Evolutionary conservation across 495 filamentous ascomycete genomes (phyloP).

Genomic region (Daldinia vernicosa): DNA sequence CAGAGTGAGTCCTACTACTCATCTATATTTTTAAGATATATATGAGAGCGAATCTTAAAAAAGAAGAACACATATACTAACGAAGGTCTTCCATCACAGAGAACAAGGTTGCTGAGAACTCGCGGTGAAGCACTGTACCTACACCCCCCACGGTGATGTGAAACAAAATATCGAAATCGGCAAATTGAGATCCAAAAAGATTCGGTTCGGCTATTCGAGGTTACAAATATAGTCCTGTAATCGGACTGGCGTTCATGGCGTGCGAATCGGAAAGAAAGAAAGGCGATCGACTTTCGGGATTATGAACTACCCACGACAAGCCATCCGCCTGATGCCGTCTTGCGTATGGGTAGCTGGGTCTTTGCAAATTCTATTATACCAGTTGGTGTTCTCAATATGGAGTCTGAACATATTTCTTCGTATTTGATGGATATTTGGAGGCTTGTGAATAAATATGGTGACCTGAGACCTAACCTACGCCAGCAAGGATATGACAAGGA

Average conservation of each 20-base stretch:
- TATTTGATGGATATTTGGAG: neutral
- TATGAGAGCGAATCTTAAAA: neutral
- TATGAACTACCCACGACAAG: neutral
- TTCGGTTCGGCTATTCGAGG: neutral
- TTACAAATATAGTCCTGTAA: neutral
- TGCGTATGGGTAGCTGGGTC: neutral
- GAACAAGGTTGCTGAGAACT: constrained; percentile 48
- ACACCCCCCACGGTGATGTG: neutral
- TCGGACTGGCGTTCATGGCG: constrained; percentile 8
- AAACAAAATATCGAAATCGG: neutral
- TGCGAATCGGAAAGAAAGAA: neutral
- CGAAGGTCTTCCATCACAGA: constrained; percentile 14
- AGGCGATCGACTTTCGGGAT: neutral
- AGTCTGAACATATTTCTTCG: neutral
- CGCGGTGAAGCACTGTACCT: constrained; percentile 10
- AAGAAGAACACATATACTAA: constrained; percentile 14
- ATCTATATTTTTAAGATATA: neutral
- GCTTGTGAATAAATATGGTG: neutral
- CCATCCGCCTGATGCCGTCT: neutral
- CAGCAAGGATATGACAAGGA: neutral
- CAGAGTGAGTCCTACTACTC: constrained; percentile 65
- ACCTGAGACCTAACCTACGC: neutral
- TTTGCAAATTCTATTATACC: neutral
- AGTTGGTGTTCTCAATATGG: neutral
- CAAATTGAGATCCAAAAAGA: neutral